Base-by-base conservation (phyloP, 129 eudicot genomes). In the Logfia minima region DNA sequence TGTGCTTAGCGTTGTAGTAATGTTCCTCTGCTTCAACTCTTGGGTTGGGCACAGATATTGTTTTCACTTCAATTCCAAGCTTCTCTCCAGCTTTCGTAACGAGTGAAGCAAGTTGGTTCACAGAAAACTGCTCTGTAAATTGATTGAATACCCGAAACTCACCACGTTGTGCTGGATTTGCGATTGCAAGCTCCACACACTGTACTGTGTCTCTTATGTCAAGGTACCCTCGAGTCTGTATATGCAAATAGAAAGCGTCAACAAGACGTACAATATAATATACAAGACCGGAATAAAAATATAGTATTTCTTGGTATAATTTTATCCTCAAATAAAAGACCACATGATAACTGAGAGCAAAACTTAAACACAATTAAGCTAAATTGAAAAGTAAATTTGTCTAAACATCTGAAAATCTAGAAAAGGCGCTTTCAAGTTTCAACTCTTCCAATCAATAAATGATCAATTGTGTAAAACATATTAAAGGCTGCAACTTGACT, bases 1-100 rank as follows among this genome's bases (percentile, higher is more conserved):
- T 91, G 83, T 95, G 99, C 82, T 91, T 95, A 63, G 99, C 99
- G 14, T 95, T 95, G 85, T 95, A 95, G 77, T 95, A 91, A 72
- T 95, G 99, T 78, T 91, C 99, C 72, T 95, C 99, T 5, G 97
- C 99, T 83, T 95, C 99, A 17, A 95, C 99, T 77, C 99, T 89
- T 0, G 99, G 99, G 81, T 95, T 95, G 29, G 99, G 99, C 23
- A 95, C 99, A 9, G 97, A 95, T 82, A 58, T 85, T 10, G 99
- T 85, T 77, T 89, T 34, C 81, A 91, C 99, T 23, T 89, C 87
- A 28, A 95, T 81, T 58, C 99, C 99, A 52, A 95, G 92, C 70
- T 89, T 95, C 59, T 81, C 73, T 45, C 97, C 99, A 14, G 97
- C 99, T 76, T 89, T 95, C 6, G 99, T 95, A 51, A 95, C 97